Percentiles rank a stretch among this genome's conserved stretches.
Evolutionary conservation across 2,329 filamentous ascomycete species (phyloP).

Genomic region (Magnaporthiopsis incrustans): DNA sequence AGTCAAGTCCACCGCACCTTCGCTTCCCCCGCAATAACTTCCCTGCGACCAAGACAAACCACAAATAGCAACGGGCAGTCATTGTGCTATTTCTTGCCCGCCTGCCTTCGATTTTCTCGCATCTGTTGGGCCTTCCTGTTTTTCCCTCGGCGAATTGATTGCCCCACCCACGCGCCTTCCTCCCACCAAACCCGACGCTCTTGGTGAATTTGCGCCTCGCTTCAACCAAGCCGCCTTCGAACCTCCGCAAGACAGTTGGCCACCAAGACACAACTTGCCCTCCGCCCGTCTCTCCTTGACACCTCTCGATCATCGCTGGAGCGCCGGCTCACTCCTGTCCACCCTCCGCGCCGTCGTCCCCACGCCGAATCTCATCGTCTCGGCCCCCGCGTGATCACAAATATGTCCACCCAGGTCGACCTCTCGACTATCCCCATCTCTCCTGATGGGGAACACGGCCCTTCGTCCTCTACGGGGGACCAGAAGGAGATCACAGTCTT

Average conservation of each 20-base stretch:
- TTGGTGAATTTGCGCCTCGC: not conserved
- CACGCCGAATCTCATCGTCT: not conserved
- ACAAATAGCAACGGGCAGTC: not conserved
- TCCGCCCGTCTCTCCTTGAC: not conserved
- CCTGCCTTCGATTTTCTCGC: slow-evolving; percentile 1
- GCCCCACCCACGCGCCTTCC: slow-evolving; percentile 7
- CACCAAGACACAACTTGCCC: not conserved
- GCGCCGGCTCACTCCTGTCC: not conserved
- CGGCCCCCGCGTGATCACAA: slow-evolving; percentile 5
- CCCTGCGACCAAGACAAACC: not conserved
- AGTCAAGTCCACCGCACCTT: slow-evolving; percentile 2
- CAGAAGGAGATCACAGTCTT: slow-evolving; percentile 83
- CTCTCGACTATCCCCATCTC: slow-evolving; percentile 61
- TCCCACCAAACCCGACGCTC: not conserved
- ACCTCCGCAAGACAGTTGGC: too few relatives aligned
- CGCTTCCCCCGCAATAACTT: not conserved
- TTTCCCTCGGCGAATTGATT: slow-evolving; percentile 4
- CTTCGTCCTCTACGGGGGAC: slow-evolving; percentile 28
- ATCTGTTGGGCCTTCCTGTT: not conserved
- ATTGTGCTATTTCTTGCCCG: not conserved
- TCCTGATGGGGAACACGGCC: slow-evolving; percentile 51
- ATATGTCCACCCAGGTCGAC: slow-evolving; percentile 51
- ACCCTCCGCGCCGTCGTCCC: not conserved
- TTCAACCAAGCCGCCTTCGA: slow-evolving; percentile 3
- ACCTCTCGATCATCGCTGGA: not conserved